A percentile compares a stretch with the other conserved stretches of the same genome.
Evolutionary conservation across 441 rosid species (phyloP).

Genomic region (Populus tomentosa): DNA sequence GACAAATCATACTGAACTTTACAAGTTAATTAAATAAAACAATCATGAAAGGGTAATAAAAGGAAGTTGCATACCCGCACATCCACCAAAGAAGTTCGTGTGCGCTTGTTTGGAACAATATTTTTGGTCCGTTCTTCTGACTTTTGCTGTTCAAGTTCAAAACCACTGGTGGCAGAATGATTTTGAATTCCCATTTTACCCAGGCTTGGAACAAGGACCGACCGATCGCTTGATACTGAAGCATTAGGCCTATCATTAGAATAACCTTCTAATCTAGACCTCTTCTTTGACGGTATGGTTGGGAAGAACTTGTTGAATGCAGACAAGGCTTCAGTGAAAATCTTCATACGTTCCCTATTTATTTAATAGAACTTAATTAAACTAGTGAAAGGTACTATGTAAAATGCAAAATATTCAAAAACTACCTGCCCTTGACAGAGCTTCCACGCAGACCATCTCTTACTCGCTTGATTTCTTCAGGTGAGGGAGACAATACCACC

Average conservation of each 20-base stretch:
- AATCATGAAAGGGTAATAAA: background rate
- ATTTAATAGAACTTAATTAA: constrained; percentile 30
- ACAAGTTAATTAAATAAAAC: background rate
- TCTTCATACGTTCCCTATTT: constrained; percentile 82
- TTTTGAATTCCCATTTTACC: constrained; percentile 77
- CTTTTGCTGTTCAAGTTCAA: constrained; percentile 77
- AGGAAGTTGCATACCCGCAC: constrained; percentile 47
- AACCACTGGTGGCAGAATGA: constrained; percentile 49
- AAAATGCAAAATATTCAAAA: constrained; percentile 22
- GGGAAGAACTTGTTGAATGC: constrained; percentile 80
- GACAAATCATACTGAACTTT: background rate
- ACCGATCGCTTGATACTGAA: constrained; percentile 54
- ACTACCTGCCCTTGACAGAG: constrained; percentile 80
- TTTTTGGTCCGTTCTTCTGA: constrained; percentile 68
- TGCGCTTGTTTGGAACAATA: constrained; percentile 75
- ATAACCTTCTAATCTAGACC: constrained; percentile 77
- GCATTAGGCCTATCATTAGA: constrained; percentile 52
- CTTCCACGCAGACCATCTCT: constrained; percentile 64
- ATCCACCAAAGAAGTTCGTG: constrained; percentile 91
- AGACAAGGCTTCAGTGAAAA: constrained; percentile 75
- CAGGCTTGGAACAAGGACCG: constrained; percentile 50
- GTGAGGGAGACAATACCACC: constrained; percentile 44
- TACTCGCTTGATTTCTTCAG: constrained; percentile 81
- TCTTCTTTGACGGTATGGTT: constrained; percentile 72
- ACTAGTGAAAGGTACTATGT: constrained; percentile 19